Evolutionary conservation across 2,329 filamentous ascomycete species (phyloP), one percentile per base, ranked within the genome.

Genomic region (Macroventuria anomochaeta): DNA sequence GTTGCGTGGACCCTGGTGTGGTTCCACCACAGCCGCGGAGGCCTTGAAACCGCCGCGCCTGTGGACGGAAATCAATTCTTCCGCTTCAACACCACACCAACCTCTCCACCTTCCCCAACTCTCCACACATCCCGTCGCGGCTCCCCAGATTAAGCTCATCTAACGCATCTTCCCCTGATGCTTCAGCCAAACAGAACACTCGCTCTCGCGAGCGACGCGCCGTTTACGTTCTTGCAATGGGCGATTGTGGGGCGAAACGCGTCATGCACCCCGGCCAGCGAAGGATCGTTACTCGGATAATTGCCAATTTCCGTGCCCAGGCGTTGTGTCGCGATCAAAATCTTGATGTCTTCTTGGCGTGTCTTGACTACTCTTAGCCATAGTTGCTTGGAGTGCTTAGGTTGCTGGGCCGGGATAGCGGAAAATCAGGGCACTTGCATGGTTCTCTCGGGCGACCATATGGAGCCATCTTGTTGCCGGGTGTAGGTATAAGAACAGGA

Each of bases 301-400:
- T 47, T 47, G 29, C 43, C 21, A 36, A 42, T 42, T 23, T 47
- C 38, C 43, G 38, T 26, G 25, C 13, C 17, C 28, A 28, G 29
- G 21, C 34, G 40, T 43, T 26, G 21, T 17, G 15, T 54, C 52
- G 46, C 37, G 50, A 58, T 56, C 21, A 53, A 53, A 46, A 28
- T 42, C 26, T 42, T 43, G 50, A 34, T 13, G 13, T 38, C 23
- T 32, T n/a, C 53, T 55, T 56, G 40, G 25, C 28, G 29, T 51
- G 44, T 39, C 58, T 63, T 54, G 55, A 50, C 52, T 57, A 43
- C 36, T 49, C 62, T 64, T 63, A 52, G 62, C 59, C 29, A 39
- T 55, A 57, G 55, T 62, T n/a, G 62, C 62, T 62, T 64, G 46
- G 43, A 10, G 23, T 51, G 61, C 57, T 64, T 62, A 36, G 36